Evolutionary conservation across 2,329 filamentous ascomycete genomes (phyloP).

Genomic region (Cadophora gregata): DNA sequence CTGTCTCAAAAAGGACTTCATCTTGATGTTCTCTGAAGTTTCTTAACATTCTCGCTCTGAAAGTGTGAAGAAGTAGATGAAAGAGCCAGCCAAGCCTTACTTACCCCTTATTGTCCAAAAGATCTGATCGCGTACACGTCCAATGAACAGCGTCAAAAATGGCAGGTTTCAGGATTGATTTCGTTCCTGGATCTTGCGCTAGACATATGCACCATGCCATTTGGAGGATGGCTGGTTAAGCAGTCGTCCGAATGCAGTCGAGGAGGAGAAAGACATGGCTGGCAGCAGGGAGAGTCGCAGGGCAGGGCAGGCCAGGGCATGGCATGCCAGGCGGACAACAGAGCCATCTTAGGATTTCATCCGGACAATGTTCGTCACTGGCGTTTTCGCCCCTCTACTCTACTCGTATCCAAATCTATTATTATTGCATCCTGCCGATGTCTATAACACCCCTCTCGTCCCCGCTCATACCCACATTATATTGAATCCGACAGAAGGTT

Average conservation of each 20-base stretch:
- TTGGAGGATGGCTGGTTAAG: constrained; percentile 5
- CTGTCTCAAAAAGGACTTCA: neutral
- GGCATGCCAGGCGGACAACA: neutral
- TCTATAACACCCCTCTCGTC: neutral
- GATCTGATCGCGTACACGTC: constrained; percentile 10
- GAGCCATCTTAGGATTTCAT: constrained; percentile 10
- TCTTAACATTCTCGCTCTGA: neutral
- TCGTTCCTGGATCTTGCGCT: constrained; percentile 25
- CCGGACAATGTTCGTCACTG: constrained; percentile 11
- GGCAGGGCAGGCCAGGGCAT: neutral
- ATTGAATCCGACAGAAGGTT: constrained; percentile 7
- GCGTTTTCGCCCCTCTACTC: constrained; percentile 13
- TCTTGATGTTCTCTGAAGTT: neutral
- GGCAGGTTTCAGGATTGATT: constrained; percentile 19
- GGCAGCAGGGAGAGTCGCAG: neutral
- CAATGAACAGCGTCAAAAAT: neutral
- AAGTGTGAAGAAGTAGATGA: neutral
- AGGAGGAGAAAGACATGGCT: neutral
- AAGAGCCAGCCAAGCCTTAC: neutral
- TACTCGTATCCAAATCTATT: constrained; percentile 2
- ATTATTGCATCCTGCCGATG: neutral
- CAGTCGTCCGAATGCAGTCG: constrained; percentile 5
- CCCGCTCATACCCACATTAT: neutral
- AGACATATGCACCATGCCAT: constrained; percentile 5
- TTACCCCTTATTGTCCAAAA: neutral